Evolutionary conservation across 2,329 filamentous ascomycete species (phyloP).

Genomic region (Pezicula carpinea): DNA sequence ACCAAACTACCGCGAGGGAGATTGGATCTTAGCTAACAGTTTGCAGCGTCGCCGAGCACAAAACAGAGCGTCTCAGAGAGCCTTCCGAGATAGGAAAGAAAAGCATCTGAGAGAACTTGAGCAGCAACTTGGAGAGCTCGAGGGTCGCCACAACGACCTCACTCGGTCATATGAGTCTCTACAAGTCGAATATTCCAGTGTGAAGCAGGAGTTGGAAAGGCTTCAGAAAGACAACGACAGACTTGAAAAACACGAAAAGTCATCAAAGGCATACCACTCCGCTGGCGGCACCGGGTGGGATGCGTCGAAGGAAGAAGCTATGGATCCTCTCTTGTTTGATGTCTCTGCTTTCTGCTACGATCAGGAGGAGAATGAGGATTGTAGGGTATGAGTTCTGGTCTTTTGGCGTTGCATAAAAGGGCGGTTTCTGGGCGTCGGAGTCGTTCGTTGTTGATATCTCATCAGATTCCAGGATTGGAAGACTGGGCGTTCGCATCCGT

Average conservation of each 20-base stretch:
- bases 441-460: not conserved
- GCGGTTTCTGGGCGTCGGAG: not conserved
- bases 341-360: conserved; percentile 28
- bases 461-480: too few species aligned
- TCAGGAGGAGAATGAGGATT: conserved; percentile 19
- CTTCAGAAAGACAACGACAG: conserved; percentile 20
- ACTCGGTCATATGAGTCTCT: conserved; percentile 48
- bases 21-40: conserved; percentile 4
- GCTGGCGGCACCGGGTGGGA: conserved; percentile 15
- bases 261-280: conserved; percentile 11
- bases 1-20: not conserved
- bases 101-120: conserved; percentile 62
- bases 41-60: conserved; percentile 51
- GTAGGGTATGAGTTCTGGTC: not conserved
- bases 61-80: conserved; percentile 56
- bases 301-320: conserved; percentile 18
- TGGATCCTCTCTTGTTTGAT: conserved; percentile 27
- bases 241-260: conserved; percentile 3
- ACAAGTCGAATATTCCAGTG: conserved; percentile 32
- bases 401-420: not conserved
- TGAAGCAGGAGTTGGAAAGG: conserved; percentile 25
- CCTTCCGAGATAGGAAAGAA: conserved; percentile 59
- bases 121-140: conserved; percentile 46
- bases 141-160: conserved; percentile 50
- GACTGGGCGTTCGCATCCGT: too few species aligned